Base-by-base conservation (phyloP, 2,329 filamentous ascomycete genomes). In the Colletotrichum limetticola region DNA sequence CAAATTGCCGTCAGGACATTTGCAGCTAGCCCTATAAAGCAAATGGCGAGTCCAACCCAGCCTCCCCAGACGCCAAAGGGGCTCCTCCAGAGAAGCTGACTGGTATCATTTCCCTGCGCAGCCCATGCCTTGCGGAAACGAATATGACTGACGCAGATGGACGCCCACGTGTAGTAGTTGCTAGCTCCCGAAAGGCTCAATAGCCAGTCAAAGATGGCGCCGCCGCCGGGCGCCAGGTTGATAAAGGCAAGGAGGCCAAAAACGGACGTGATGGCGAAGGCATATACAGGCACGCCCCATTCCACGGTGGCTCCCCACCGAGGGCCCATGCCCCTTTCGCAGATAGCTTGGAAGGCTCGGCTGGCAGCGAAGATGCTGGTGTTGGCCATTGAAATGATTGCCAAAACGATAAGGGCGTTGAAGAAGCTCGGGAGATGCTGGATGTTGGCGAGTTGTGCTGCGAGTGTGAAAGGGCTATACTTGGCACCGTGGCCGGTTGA, bases 161-260 rank as follows among this genome's bases (percentile, higher is more conserved):
- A 85, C 26, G 82, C 81, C 87, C 87, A 89, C 58, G 85, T 86
- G 74, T 88, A 84, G 69, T 86, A 80, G 59, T 83, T 84, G 32
- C 84, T 82, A 19, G 86, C 82, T 2, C 85, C 85, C 53, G 83
- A 83, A 8, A 88, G 78, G 61, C 86, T 85, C 59, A 85, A 80
- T 63, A 87, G 80, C 85, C 85, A 87, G 52, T 81, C 77, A 76
- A 87, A 87, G 55, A 87, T 82, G 9, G 76, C 77, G 14, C 79
- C 78, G 4, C 84, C 82, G 30, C 79, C 76, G 6, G 76, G 79
- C 1, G 81, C 81, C 35, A 81, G 78, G 61, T 81, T 84, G 79
- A 87, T 79, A 75, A 86, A 87, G 3, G 86, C 83, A 30, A 88
- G 76, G 5, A 85, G 78, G 14, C 83, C 84, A 62, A 86, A 78